A percentile compares a stretch with the other conserved stretches of the same genome.
Evolutionary conservation across 768 basidiomycete genomes (phyloP).

Genomic region (Roridomyces roridus): DNA sequence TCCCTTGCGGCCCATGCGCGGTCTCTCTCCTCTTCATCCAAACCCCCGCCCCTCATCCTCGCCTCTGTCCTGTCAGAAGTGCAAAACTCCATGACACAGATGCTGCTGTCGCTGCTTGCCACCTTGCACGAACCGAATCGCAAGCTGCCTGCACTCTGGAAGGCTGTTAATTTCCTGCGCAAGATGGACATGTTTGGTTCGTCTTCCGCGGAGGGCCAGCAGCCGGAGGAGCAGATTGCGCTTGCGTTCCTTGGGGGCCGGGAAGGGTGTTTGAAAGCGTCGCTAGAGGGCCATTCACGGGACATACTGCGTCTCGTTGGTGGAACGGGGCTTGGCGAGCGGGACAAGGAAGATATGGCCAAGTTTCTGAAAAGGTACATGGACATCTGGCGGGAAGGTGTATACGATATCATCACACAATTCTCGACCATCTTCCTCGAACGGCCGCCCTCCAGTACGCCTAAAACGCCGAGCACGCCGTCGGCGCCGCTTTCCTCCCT

Average conservation of each 20-base stretch:
- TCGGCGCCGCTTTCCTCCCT: slow-evolving; percentile 39
- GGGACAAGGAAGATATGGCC: slow-evolving; percentile 74
- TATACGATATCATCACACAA: slow-evolving; percentile 91
- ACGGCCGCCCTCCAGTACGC: slow-evolving; percentile 46
- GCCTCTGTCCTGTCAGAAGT: slow-evolving; percentile 71
- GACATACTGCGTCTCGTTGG: slow-evolving; percentile 47
- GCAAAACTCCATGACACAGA: slow-evolving; percentile 68
- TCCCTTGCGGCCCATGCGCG: slow-evolving; percentile 79
- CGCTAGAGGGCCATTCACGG: slow-evolving; percentile 59
- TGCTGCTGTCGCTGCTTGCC: slow-evolving; percentile 79
- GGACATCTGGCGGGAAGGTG: slow-evolving; percentile 90
- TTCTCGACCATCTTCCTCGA: slow-evolving; percentile 91
- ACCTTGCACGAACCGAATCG: slow-evolving; percentile 81
- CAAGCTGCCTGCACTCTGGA: slow-evolving; percentile 90
- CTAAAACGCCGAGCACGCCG: slow-evolving; percentile 27
- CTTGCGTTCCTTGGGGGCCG: slow-evolving; percentile 83
- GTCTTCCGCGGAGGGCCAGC: slow-evolving; percentile 32
- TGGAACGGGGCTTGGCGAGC: slow-evolving; percentile 52
- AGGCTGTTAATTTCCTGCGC: slow-evolving; percentile 86
- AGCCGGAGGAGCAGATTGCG: slow-evolving; percentile 79
- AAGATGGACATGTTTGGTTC: slow-evolving; percentile 72
- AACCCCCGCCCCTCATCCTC: slow-evolving; percentile 55
- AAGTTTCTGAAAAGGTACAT: slow-evolving; percentile 86
- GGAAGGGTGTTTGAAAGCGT: slow-evolving; percentile 63
- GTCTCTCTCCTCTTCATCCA: slow-evolving; percentile 49